Base-by-base conservation (phyloP, 169 alveolate species). In the Eimeria praecox region DNA sequence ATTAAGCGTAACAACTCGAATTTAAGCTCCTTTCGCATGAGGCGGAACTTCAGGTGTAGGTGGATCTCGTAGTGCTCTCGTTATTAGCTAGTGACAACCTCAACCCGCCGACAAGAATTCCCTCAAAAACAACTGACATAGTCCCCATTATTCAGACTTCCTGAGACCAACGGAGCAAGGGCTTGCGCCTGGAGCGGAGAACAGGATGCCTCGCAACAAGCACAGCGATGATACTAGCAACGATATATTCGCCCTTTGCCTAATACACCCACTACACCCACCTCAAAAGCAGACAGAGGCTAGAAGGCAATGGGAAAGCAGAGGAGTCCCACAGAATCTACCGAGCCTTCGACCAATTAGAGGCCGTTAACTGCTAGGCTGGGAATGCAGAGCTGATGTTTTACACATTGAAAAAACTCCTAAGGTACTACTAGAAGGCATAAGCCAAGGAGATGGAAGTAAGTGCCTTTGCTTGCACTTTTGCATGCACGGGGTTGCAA, bases 221-320 rank as follows among this genome's bases (percentile, higher is more conserved):
- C 6, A 33, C 73, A 22, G 42, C 35, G 62, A 49, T 1, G 4
- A 24, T 42, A 10, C 16, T 56, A 56, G 3, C 49, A 66, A 2
- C 24, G 77, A 33, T 4, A 35, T 18, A 6, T 5, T 54, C 4
- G 73, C 6, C 5, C 56, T 35, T 56, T 35, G n/a, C n/a, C n/a
- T n/a, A n/a, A n/a, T n/a, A n/a, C 35, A 42, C 10, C 3, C 3
- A 56, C 24, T 35, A 56, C 49, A 85, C 56, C 35, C 56, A 18
- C 54, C 12, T 33, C 59, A 22, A 56, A 30, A 85, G 30, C n/a
- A 49, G 35, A 35, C 92, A 85, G n/a, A n/a, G 20, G 78, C 42
- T 85, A 56, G 92, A 52, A 52, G 87, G 62, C 87, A 40, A 62
- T 77, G 87, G 87, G 87, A 56, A 0, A 77, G 14, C 46, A 24